phyloP scores from a whole-genome alignment of 2,329 filamentous ascomycete genomes.

The Arthroderma sp. region DNA sequence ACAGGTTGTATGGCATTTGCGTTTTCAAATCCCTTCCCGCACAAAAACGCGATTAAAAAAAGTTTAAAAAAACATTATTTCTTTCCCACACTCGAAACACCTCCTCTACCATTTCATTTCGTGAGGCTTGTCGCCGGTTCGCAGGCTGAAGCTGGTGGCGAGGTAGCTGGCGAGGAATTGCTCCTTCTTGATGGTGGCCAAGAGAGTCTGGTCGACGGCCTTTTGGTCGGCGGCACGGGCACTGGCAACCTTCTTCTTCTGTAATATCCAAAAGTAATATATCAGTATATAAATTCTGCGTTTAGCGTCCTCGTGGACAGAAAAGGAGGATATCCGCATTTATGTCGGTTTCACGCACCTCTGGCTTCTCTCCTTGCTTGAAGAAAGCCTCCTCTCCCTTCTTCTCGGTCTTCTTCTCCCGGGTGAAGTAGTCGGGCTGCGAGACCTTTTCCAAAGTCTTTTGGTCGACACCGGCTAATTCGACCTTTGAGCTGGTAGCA shows the following conservation, averaged over 20 bases:
- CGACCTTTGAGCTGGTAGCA: conserved; percentile 37
- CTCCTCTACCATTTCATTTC: conserved; percentile 87
- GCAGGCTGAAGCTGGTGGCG: conserved; percentile 89
- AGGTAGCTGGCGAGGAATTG: conserved; percentile 89
- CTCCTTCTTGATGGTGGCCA: conserved; percentile 97
- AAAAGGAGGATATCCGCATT: background rate
- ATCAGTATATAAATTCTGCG: conserved; percentile 23
- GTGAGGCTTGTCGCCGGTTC: conserved; percentile 98
- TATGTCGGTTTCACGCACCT: conserved; percentile 50
- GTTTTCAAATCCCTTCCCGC: conserved; percentile 7
- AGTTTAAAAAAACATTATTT: conserved; percentile 2
- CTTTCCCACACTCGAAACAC: conserved; percentile 3
- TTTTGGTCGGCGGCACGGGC: conserved; percentile 95
- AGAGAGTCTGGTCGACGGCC: conserved; percentile 89
- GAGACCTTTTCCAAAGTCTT: conserved; percentile 66
- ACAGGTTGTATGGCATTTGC: conserved; percentile 6
- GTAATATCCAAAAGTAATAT: conserved; percentile 18
- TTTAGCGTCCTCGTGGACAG: background rate
- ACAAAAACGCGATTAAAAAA: conserved; percentile 4
- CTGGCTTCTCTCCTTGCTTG: conserved; percentile 94
- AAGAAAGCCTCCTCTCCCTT: conserved; percentile 99
- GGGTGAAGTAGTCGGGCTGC: conserved; percentile 87
- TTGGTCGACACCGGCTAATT: conserved; percentile 65
- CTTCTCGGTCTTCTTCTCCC: conserved; percentile 79
- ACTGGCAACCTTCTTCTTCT: conserved; percentile 96